Base-by-base conservation (phyloP, 371 early-diverging fungal species). In the Mortierella sp. region DNA sequence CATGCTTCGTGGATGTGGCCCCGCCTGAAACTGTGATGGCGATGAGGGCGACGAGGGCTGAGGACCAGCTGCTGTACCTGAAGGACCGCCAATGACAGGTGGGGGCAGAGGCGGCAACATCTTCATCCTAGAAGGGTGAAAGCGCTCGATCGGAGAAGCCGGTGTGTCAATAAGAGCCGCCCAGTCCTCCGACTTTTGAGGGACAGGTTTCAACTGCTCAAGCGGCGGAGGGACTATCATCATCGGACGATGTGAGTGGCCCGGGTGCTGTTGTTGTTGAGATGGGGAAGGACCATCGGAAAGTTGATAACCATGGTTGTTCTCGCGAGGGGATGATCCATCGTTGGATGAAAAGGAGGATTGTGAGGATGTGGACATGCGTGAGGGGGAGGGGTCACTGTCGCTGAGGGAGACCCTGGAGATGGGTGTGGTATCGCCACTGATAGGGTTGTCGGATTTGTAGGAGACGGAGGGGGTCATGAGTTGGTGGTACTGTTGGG, bases 141-240 rank as follows among this genome's bases (percentile, higher is more conserved):
- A 70, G 29, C 31, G 39, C 48, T 74, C 61, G 45, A 64, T 65
- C 41, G 79, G 79, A 55, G 79, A 79, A 43, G 61, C 71, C 6
- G 79, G 79, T 37, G 75, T 71, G 68, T 75, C 79, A 22, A 79
- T 44, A 31, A 79, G 76, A 16, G 76, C 79, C 16, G 72, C 79
- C 79, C 79, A 79, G 50, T 79, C 79, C 61, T 79, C 79, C 22
- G 79, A 79, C 37, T 79, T 79, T 71, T 70, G 75, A 71, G 76
- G 79, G 26, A 75, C 44, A 10, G 74, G 73, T 9, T 48, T 37
- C 69, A 66, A 26, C 34, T 31, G 13, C 58, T 58, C 58, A 13
- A 58, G 58, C 6, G 58, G 4, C 34, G 19, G 58, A 58, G 58
- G 58, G 8, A 31, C 16, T 19, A 31, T 19, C 34, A 5, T 58